Conservation (phyloP, 176 grass and related monocot species). For the Cenchrus purpureus region DNA sequence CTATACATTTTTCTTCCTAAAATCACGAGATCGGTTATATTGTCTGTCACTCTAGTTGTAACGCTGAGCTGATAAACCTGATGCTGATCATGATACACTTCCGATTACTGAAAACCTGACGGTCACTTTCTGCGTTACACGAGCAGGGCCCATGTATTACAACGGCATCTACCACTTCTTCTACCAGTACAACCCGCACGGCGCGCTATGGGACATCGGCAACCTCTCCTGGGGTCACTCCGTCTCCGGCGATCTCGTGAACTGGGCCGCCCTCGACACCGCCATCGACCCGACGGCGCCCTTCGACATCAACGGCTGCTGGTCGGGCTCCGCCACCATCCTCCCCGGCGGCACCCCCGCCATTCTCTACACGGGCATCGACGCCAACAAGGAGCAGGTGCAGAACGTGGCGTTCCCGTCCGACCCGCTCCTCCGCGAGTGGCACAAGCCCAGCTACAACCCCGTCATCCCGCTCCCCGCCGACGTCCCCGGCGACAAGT, state of each 20-base stretch:
- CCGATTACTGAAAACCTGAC: not conserved
- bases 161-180: constrained; percentile 82
- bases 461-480: constrained; percentile 55
- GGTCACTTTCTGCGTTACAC: not conserved
- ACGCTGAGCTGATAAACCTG: not conserved
- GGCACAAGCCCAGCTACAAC: constrained; percentile 75
- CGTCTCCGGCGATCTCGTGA: constrained; percentile 71
- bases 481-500: constrained; percentile 45
- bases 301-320: constrained; percentile 75
- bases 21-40: no score
- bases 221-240: constrained; percentile 83
- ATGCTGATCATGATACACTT: not conserved
- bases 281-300: constrained; percentile 53
- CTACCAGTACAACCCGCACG: constrained; percentile 81
- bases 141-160: constrained; percentile 73
- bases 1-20: not conserved
- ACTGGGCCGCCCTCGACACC: constrained; percentile 53
- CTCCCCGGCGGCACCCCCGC: constrained; percentile 50
- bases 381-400: constrained; percentile 39
- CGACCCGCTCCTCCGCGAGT: constrained; percentile 62
- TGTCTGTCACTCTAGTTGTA: not conserved
- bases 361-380: constrained; percentile 76
- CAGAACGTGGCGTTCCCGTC: constrained; percentile 70
- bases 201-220: constrained; percentile 63
- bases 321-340: constrained; percentile 78